Evolutionary conservation across 352 stramenopile genomes (phyloP).

Genomic region (Aphanomyces euteiches): DNA sequence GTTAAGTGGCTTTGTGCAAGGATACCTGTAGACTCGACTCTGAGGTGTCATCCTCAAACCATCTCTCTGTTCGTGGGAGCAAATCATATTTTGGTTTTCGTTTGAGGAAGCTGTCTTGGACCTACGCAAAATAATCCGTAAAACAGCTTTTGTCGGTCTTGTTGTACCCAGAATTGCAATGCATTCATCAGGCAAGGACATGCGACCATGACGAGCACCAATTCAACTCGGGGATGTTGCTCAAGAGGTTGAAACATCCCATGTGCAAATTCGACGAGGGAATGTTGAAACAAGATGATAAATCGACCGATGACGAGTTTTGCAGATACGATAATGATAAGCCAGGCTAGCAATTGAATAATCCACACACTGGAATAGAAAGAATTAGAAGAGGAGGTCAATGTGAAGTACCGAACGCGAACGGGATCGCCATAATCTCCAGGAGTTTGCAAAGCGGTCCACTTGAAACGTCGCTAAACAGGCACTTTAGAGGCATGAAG

Average conservation of each 20-base stretch:
- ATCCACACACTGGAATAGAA: slow-evolving; percentile 43
- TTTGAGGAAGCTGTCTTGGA: slow-evolving; percentile 89
- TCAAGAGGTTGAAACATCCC: slow-evolving; percentile 65
- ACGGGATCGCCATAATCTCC: slow-evolving; percentile 60
- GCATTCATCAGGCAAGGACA: slow-evolving; percentile 87
- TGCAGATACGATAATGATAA: slow-evolving; percentile 55
- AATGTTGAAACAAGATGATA: slow-evolving; percentile 59
- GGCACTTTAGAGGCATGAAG: not conserved
- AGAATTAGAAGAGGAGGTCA: not conserved
- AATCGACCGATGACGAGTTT: slow-evolving; percentile 61
- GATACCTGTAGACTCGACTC: too few species aligned
- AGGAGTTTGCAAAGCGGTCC: slow-evolving; percentile 54
- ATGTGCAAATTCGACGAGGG: slow-evolving; percentile 53
- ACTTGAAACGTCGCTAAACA: slow-evolving; percentile 50
- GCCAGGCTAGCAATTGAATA: slow-evolving; percentile 63
- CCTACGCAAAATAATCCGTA: not conserved
- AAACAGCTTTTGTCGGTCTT: too few species aligned
- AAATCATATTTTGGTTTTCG: slow-evolving; percentile 39
- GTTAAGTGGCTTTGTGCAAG: too few species aligned
- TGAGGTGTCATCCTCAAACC: not conserved
- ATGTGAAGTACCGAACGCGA: slow-evolving; percentile 13
- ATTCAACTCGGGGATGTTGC: slow-evolving; percentile 58
- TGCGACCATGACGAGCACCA: slow-evolving; percentile 83
- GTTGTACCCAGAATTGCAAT: slow-evolving; percentile 56
- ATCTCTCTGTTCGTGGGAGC: slow-evolving; percentile 6